These are phyloP conservation scores for Neonectria punicea DNA, from an alignment of 2,329 filamentous ascomycete genomes.

Conservation along the genomic window DNA sequence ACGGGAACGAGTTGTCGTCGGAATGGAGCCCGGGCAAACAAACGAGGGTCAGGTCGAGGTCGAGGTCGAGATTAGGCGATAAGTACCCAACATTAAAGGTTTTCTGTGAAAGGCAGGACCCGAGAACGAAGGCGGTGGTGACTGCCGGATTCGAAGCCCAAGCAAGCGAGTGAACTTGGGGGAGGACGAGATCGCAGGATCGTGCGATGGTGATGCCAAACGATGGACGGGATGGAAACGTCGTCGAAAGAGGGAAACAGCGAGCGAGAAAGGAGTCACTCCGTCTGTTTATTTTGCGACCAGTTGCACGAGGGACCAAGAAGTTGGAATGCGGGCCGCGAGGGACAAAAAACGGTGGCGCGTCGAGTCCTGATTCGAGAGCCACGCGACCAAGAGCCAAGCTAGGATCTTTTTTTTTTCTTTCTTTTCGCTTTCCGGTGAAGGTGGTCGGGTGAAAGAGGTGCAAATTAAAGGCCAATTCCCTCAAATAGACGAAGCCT, in stretches of 20 bases:
- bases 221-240: not conserved
- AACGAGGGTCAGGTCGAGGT: not conserved
- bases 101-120: conserved; percentile 13
- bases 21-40: not conserved
- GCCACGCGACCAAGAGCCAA: conserved; percentile 8
- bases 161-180: conserved; percentile 17
- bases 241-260: not conserved
- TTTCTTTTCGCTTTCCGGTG: not conserved
- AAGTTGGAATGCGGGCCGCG: conserved; percentile 36
- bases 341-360: conserved; percentile 10
- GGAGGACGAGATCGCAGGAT: conserved; percentile 5
- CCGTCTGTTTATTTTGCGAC: conserved; percentile 14
- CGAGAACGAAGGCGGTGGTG: conserved; percentile 6
- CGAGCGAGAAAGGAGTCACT: not conserved
- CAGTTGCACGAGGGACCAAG: not conserved
- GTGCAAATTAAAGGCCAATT: not conserved
- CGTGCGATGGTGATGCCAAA: not conserved
- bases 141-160: conserved; percentile 20
- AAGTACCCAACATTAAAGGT: conserved; percentile 8
- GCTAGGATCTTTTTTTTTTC: not conserved
- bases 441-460: not conserved
- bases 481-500: not conserved
- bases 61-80: conserved; percentile 6
- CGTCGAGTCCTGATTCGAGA: conserved; percentile 5
- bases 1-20: conserved; percentile 9